Evolutionary conservation across 805 yeast genomes (phyloP), one percentile per base, ranked within the genome.

Genomic region (Myxozyma monticola): DNA sequence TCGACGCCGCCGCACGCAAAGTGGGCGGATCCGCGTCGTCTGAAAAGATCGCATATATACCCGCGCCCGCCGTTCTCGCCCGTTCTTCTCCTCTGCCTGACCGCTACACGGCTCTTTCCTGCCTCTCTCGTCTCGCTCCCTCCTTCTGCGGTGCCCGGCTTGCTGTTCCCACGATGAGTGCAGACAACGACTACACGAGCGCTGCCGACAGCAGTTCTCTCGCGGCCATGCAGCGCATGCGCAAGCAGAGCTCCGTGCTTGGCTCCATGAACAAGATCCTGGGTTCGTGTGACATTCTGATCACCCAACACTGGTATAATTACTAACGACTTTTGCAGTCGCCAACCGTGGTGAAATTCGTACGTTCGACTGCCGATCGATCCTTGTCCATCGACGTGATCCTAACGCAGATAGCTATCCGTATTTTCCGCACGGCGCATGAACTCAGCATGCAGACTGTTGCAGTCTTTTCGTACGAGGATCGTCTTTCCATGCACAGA

Each of bases 371-470:
- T 35, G 49, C 35, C 47, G 18, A 35, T 30, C 26, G 28, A n/a
- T 14, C 15, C 25, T 28, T 28, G 6, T 15, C 2, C n/a, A n/a
- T n/a, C n/a, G n/a, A n/a, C n/a, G n/a, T n/a, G n/a, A n/a, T n/a
- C n/a, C n/a, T n/a, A 4, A 91, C 91, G 59, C 85, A 84, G 73
- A 75, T 93, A 73, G 67, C 70, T 29, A 60, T 65, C 38, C 68
- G 72, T 56, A 90, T 91, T 68, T 91, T 91, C 73, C 81, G 99
- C 73, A 84, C 97, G 31, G 99, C 99, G 54, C 99, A 93, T 72
- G 99, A 91, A 71, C 76, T 91, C 65, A 85, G 96, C 20, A 88
- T 93, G 96, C 89, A 87, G 65, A 90, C 99, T 0, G 96, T 93
- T 36, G 99, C 98, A 39, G 85, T 91, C 66, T 91, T 89, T 71